Evolutionary conservation across 2,329 filamentous ascomycete species (phyloP), one percentile per base, ranked within the genome.

Genomic region (Sporothrix pseudoabietina): DNA sequence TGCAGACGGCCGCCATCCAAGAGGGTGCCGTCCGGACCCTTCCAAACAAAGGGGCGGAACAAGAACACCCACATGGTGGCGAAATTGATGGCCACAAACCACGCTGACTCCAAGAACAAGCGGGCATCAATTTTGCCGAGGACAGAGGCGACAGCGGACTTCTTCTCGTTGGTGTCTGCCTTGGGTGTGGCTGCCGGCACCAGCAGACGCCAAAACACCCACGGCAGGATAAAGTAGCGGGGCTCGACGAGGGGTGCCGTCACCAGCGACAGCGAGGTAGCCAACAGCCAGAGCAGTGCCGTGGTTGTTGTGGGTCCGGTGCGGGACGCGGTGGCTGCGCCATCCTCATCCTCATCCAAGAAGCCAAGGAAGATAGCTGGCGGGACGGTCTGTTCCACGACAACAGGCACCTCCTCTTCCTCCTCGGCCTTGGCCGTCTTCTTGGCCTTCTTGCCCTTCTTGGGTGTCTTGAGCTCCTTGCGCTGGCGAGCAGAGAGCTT

Each of bases 231-330:
- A 81, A 97, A 97, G 82, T 99, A 99, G 16, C 96, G 89, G 16
- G 96, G 96, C 81, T 99, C 96, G 10, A 99, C 95, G 0, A 99
- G 87, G 0, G 96, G 94, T 0, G 96, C 94, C 0, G 94, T 96
- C 72, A 97, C 83, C 14, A 99, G 87, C 0, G 93, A 95, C 3
- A 97, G 85, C 0, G 91, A 79, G 0, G 94, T 94, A 0, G 94
- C 87, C 4, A 90, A 82, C 8, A 97, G 80, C 75, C 88, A 86
- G 32, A 91, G 82, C 39, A 90, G 80, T 1, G 83, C 83, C 1
- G 86, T 88, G 0, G 88, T 89, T 0, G 85, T 85, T 1, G 82
- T 78, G 0, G 83, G 81, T 0, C 82, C 77, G 1, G 80, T 75
- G 0, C 75, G 72, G 9, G 79, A 74, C 0, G 79, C 76, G 3